Evolutionary conservation across 2,329 filamentous ascomycete species (phyloP).

Genomic region (Huntiella omanensis): DNA sequence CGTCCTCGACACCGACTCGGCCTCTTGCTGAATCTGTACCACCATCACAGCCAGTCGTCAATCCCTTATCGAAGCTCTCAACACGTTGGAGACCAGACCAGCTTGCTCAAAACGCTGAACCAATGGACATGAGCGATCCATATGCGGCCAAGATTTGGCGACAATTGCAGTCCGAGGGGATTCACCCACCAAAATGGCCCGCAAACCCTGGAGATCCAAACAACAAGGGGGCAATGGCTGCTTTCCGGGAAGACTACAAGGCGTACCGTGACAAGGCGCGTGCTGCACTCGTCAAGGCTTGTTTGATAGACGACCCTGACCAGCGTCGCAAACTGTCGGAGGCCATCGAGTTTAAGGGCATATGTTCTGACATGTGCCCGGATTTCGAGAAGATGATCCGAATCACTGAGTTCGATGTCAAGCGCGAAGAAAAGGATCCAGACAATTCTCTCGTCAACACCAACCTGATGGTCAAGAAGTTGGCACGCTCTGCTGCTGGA

Average conservation of each 20-base stretch:
- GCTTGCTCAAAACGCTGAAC: conserved; percentile 7
- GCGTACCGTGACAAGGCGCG: conserved; percentile 38
- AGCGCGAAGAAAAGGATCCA: conserved; percentile 33
- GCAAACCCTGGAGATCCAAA: conserved; percentile 32
- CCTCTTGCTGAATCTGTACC: background rate
- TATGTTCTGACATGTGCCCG: conserved; percentile 52
- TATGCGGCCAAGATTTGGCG: conserved; percentile 32
- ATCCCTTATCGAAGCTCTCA: background rate
- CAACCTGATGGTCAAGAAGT: conserved; percentile 44
- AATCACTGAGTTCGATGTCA: conserved; percentile 41
- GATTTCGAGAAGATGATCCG: conserved; percentile 45
- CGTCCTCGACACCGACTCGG: background rate
- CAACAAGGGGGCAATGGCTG: conserved; percentile 32
- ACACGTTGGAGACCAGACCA: background rate
- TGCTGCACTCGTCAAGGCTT: conserved; percentile 36
- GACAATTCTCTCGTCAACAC: conserved; percentile 27
- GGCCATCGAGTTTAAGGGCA: conserved; percentile 48
- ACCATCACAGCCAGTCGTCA: background rate
- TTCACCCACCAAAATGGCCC: conserved; percentile 36
- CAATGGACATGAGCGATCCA: conserved; percentile 17
- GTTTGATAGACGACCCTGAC: conserved; percentile 45
- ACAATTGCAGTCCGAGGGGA: conserved; percentile 34
- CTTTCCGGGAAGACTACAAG: conserved; percentile 36
- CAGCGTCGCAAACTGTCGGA: conserved; percentile 42
- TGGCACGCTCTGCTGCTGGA: conserved; percentile 48